Base-by-base conservation (phyloP, 1,139 yeast species). In the Hyphopichia wangnamkhiaoensis region DNA sequence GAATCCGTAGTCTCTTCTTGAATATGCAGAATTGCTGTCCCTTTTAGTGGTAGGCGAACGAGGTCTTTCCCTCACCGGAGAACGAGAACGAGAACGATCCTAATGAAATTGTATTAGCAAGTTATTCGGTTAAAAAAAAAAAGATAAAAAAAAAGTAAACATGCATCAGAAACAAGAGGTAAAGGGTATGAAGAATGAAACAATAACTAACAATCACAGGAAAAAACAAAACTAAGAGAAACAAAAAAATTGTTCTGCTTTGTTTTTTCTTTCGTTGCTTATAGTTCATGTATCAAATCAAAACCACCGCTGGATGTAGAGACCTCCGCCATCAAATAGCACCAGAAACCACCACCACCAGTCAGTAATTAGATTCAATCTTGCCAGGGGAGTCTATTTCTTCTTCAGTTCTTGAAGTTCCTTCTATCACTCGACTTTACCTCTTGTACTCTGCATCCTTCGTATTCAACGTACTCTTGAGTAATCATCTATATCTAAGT, bases 401-500 rank as follows among this genome's bases (percentile, higher is more conserved):
- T 21, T 21, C 24, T 21, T 21, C 31, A 14, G 17, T 12, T 26
- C 29, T 8, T 10, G 8, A n/a, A 17, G n/a, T n/a, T n/a, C n/a
- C n/a, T n/a, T n/a, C n/a, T n/a, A n/a, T n/a, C n/a, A n/a, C n/a
- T n/a, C n/a, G n/a, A n/a, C n/a, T n/a, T n/a, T n/a, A n/a, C n/a
- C n/a, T n/a, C n/a, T n/a, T n/a, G n/a, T n/a, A n/a, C n/a, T n/a
- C n/a, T n/a, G n/a, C n/a, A n/a, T n/a, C n/a, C n/a, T n/a, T n/a
- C n/a, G n/a, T n/a, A 19, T 28, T 37, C 41, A 52, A 71, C 77
- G 57, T 71, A 75, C 78, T 61, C 78, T 72, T 51, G 78, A 68
- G 54, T 72, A 74, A 54, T 73, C 76, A 57, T 77, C 82, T 42
- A 77, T 71, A 48, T 77, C 82, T 76, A 78, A 74, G 35, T 65